Base-by-base conservation (phyloP, 768 basidiomycete species). In the Pleurotus giganteus region DNA sequence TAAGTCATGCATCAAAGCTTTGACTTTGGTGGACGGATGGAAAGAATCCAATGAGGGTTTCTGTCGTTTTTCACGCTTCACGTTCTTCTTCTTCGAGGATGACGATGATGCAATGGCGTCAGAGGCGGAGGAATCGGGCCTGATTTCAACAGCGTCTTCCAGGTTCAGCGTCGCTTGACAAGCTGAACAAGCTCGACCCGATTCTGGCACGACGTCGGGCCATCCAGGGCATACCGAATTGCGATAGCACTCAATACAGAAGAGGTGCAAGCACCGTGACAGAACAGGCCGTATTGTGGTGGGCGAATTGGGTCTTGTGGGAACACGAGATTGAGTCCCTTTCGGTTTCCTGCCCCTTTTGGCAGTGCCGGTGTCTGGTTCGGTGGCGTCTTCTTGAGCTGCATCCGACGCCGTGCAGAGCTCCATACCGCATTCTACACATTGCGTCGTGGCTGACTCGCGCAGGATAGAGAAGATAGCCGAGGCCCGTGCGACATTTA, bases 221-320 rank as follows among this genome's bases (percentile, higher is more conserved):
- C 90, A 98, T 23, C 82, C 84, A 21, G 91, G 80, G 58, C 80
- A 91, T 37, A 94, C 82, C n/a, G 80, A 82, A 58, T 77, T 72
- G 36, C 87, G 84, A 79, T 94, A 98, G 71, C 97, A 99, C 24
- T 74, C 74, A 8, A 86, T 62, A 71, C 97, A 99, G 69, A 91
- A 98, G 27, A 98, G 78, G 68, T 99, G 97, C 63, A 94, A 91
- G 67, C 97, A 99, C 58, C 89, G 84, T 11, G 97, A 97, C 65
- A 99, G 71, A 50, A 98, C 73, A 0, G 88, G 83, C 23, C 80
- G 83, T 2, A 80, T 78, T 2, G 69, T 70, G 45, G 77, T 74
- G 3, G 91, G 91, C 62, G 89, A 91, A 59, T 73, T 89, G 34
- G 87, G 83, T 28, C 91, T 82, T 36, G 91, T 91, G 1, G 86